phyloP scores from a whole-genome alignment of 1,139 yeast genomes.

The Candida sojae region DNA sequence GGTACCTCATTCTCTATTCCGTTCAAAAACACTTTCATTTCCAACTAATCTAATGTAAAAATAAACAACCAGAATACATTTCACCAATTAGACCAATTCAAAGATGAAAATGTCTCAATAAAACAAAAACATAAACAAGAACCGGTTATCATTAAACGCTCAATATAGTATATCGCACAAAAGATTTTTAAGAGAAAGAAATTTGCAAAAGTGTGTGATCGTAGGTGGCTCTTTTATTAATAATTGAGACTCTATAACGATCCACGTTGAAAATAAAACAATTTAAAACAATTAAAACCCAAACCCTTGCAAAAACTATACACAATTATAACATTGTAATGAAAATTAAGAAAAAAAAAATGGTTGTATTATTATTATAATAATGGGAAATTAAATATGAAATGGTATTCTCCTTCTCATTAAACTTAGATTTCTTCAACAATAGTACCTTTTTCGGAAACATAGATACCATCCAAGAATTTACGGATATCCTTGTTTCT shows the following conservation, averaged over 20 bases:
- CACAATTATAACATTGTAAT: conserved; percentile 12
- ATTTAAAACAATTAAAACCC: conserved; percentile 20
- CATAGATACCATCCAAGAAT: conserved; percentile 99
- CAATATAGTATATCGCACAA: neutral
- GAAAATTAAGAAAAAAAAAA: conserved; percentile 8
- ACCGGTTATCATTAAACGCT: too few relatives aligned
- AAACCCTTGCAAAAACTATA: conserved; percentile 6
- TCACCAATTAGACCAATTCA: too few relatives aligned
- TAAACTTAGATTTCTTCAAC: conserved; percentile 56
- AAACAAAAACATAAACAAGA: too few relatives aligned
- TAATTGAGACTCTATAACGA: conserved; percentile 55
- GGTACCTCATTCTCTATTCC: too few relatives aligned
- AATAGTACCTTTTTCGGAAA: conserved; percentile 92
- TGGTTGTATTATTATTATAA: conserved; percentile 8
- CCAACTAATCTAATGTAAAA: too few relatives aligned
- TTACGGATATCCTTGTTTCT: conserved; percentile 99
- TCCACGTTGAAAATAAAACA: conserved; percentile 30
- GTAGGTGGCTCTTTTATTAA: conserved; percentile 57
- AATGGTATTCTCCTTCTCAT: neutral
- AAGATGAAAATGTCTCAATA: too few relatives aligned
- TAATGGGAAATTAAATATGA: conserved; percentile 1
- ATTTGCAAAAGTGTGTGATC: conserved; percentile 37
- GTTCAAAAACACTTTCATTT: too few relatives aligned
- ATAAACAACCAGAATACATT: neutral
- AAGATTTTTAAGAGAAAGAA: neutral